Conservation (phyloP, 2,329 filamentous ascomycete genomes). For the Arachnopeziza araneosa region DNA sequence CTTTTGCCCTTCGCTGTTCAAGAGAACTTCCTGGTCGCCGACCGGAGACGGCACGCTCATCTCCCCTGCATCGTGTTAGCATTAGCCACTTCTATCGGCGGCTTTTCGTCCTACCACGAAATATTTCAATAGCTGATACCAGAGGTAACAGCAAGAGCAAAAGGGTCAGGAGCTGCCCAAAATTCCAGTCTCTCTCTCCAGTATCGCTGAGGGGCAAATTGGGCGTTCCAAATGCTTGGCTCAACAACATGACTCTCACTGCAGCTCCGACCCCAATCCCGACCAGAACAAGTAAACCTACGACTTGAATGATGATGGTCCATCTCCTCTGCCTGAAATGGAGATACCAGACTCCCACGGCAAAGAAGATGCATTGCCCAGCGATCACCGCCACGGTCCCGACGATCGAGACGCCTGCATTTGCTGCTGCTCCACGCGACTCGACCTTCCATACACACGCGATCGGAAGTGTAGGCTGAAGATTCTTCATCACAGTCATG, state of each 20-base stretch:
- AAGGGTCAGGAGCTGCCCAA: conserved; percentile 56
- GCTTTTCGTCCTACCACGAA: conserved; percentile 40
- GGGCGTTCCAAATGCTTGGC: conserved; percentile 54
- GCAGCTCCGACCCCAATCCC: conserved; percentile 55
- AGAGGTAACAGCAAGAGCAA: conserved; percentile 55
- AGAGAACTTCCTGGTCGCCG: conserved; percentile 27
- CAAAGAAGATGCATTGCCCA: conserved; percentile 53
- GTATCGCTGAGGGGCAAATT: conserved; percentile 44
- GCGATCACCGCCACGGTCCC: conserved; percentile 58
- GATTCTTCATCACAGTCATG: conserved; percentile 84
- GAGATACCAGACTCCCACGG: conserved; percentile 57
- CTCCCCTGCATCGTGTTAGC: conserved; percentile 11
- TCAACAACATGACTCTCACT: conserved; percentile 49
- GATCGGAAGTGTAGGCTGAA: conserved; percentile 52
- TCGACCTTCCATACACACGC: conserved; percentile 52
- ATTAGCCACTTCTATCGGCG: neutral
- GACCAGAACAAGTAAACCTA: conserved; percentile 37
- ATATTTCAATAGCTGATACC: conserved; percentile 54
- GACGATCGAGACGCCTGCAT: conserved; percentile 44
- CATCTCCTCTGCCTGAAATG: conserved; percentile 50
- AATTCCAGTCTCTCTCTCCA: conserved; percentile 55
- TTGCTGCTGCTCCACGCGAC: conserved; percentile 33
- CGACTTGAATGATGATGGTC: conserved; percentile 48
- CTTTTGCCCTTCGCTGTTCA: neutral
- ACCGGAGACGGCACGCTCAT: conserved; percentile 38